Conservation (phyloP, 1,284 basidiomycete genomes). For the Stereum hirsutum region DNA sequence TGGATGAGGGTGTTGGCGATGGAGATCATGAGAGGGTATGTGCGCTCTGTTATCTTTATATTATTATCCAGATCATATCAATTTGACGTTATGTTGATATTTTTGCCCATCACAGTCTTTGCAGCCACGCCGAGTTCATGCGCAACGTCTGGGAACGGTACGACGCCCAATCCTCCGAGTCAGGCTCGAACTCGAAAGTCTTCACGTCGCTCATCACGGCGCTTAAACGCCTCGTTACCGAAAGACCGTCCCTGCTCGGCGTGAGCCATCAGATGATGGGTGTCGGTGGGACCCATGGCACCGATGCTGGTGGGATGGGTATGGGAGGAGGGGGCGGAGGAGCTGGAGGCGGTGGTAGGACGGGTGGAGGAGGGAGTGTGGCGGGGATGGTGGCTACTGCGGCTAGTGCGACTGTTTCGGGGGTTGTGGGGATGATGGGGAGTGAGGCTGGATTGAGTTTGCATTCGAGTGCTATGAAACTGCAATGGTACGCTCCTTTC, state of each 20-base stretch:
- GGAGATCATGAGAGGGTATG: constrained; percentile 83
- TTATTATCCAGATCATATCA: not conserved
- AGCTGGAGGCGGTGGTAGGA: constrained; percentile 29
- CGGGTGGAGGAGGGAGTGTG: constrained; percentile 60
- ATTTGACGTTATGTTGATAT: not conserved
- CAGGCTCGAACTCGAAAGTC: constrained; percentile 43
- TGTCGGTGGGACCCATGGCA: constrained; percentile 44
- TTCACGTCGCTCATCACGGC: constrained; percentile 77
- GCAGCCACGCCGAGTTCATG: constrained; percentile 76
- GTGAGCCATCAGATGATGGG: constrained; percentile 75
- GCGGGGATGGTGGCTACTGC: constrained; percentile 80
- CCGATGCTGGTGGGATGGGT: constrained; percentile 18
- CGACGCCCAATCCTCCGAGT: constrained; percentile 43
- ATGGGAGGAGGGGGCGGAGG: constrained; percentile 56
- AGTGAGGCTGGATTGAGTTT: constrained; percentile 59
- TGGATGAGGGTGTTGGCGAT: constrained; percentile 90
- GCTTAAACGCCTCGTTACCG: constrained; percentile 77
- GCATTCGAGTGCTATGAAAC: constrained; percentile 70
- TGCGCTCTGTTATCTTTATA: constrained; percentile 2
- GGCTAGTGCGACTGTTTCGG: constrained; percentile 71
- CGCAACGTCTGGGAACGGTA: constrained; percentile 77
- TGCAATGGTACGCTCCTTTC: constrained; percentile 59
- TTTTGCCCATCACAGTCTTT: constrained; percentile 40
- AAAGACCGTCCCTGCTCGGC: constrained; percentile 80
- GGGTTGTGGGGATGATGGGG: constrained; percentile 65